Conservation (phyloP, 108 stramenopile genomes). For the Fragilariopsis cylindrus region DNA sequence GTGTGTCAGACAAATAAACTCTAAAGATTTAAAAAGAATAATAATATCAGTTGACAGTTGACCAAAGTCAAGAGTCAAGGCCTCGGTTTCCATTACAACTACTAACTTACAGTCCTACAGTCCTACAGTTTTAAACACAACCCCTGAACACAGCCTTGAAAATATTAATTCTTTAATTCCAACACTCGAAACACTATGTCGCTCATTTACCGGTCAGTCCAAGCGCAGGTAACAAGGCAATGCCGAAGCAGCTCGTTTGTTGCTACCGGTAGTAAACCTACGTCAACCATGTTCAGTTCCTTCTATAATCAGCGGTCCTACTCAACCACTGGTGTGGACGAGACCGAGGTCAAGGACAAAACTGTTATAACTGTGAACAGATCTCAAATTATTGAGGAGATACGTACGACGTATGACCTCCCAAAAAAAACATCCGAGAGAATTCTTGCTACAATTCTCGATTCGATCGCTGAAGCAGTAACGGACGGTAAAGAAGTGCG, state of each 20-base stretch:
- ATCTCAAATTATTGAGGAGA: conserved; percentile 16
- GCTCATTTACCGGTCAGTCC: not conserved
- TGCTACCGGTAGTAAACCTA: not conserved
- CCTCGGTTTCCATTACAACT: too few species aligned
- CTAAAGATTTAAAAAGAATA: too few species aligned
- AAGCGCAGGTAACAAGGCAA: not conserved
- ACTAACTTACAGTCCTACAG: too few species aligned
- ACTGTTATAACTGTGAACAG: conserved; percentile 6
- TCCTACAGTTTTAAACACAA: too few species aligned
- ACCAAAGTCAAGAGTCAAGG: too few species aligned
- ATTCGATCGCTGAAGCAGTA: conserved; percentile 38
- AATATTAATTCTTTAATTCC: too few species aligned
- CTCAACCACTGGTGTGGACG: not conserved
- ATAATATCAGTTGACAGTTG: too few species aligned
- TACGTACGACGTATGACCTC: conserved; percentile 32
- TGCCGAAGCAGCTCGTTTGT: not conserved
- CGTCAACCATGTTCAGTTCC: not conserved
- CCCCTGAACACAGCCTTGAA: too few species aligned
- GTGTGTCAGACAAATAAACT: too few species aligned
- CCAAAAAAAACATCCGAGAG: conserved; percentile 15
- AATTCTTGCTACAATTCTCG: conserved; percentile 38
- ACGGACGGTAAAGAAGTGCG: conserved; percentile 27
- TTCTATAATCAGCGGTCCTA: not conserved
- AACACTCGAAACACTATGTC: conserved; percentile 2
- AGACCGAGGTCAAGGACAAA: not conserved